Conservation (phyloP, 2,329 filamentous ascomycete genomes). For the Madurella fahalii region DNA sequence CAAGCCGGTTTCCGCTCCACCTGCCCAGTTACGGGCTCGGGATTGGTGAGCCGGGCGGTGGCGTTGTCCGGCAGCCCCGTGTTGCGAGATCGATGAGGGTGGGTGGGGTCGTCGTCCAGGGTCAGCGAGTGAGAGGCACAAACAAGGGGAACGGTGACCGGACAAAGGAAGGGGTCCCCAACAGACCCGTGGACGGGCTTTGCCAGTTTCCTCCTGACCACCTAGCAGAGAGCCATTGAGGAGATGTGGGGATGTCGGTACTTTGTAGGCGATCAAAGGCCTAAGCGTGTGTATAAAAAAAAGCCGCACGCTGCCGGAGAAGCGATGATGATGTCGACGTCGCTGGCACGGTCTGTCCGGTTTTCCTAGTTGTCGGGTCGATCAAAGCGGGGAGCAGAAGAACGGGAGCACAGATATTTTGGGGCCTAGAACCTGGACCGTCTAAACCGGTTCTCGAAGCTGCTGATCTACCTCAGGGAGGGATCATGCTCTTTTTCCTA, state of each 20-base stretch:
- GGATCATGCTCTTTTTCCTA: too few relatives aligned
- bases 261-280: not conserved
- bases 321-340: not conserved
- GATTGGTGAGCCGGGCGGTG: conserved; percentile 17
- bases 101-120: conserved; percentile 15
- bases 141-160: not conserved
- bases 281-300: not conserved
- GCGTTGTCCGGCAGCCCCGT: conserved; percentile 15
- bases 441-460: too few relatives aligned
- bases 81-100: conserved; percentile 16
- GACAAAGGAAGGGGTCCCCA: not conserved
- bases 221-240: not conserved
- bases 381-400: too few relatives aligned
- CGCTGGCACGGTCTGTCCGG: too few relatives aligned
- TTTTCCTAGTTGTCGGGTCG: too few relatives aligned
- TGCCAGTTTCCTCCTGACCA: not conserved
- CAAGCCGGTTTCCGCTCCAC: conserved; percentile 1
- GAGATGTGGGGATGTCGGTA: not conserved
- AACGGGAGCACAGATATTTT: too few relatives aligned
- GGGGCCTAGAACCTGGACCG: too few relatives aligned
- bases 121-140: not conserved
- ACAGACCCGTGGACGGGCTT: not conserved
- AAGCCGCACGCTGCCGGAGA: not conserved
- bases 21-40: conserved; percentile 14
- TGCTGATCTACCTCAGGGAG: too few relatives aligned